phyloP scores from a whole-genome alignment of 106 monocot genomes.

The Hemerocallis citrina region DNA sequence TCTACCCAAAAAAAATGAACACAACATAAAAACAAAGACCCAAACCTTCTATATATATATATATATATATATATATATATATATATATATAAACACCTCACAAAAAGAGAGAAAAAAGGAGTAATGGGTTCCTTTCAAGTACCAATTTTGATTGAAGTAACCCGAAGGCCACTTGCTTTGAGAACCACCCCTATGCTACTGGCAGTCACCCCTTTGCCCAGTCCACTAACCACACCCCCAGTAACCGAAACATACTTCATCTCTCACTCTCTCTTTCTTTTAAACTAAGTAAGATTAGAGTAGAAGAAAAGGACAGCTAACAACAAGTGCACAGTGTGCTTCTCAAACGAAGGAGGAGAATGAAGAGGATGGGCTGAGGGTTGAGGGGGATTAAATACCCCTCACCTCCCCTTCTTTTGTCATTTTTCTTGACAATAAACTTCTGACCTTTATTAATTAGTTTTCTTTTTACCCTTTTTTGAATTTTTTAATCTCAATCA shows the following conservation, averaged over 20 bases:
- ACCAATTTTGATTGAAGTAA: constrained; percentile 24
- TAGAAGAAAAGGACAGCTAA: neutral
- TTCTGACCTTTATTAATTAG: neutral
- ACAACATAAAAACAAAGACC: constrained; percentile 1
- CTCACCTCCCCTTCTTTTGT: neutral
- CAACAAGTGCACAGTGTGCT: neutral
- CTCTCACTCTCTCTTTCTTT: no score
- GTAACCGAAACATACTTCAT: constrained; percentile 24
- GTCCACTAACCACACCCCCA: constrained; percentile 22
- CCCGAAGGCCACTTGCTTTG: constrained; percentile 12
- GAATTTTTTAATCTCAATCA: no score
- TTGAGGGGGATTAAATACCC: constrained; percentile 11
- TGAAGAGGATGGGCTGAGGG: neutral
- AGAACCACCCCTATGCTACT: constrained; percentile 24
- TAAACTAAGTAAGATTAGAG: neutral
- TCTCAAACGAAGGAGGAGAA: neutral
- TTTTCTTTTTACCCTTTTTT: neutral
- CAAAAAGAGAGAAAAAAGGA: no score
- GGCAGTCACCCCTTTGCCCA: constrained; percentile 21
- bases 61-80: no score
- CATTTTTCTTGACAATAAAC: neutral
- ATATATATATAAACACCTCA: neutral
- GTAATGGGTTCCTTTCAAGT: neutral
- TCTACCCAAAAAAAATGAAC: neutral
- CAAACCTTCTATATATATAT: neutral